Conservation (phyloP, 2,329 filamentous ascomycete species). For the Fusarium odoratissimum region DNA sequence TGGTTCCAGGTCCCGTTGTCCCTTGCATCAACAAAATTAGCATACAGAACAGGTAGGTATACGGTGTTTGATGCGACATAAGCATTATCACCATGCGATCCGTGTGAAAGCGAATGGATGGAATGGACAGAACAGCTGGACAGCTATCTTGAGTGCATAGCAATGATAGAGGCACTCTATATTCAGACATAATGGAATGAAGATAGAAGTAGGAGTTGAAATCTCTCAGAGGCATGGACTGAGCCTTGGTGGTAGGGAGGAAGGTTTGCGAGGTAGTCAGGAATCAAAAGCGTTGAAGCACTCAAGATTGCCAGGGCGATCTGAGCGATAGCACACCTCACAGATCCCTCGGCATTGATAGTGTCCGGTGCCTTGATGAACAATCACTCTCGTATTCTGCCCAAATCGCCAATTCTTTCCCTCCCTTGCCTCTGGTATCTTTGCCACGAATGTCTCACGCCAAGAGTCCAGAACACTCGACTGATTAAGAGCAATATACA, state of each 20-base stretch:
- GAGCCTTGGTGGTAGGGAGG: background rate
- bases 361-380: too few species aligned
- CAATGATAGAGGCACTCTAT: background rate
- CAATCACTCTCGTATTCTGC: background rate
- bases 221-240: fast-evolving
- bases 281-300: background rate
- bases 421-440: background rate
- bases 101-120: too few species aligned
- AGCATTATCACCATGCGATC: too few species aligned
- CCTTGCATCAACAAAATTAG: too few species aligned
- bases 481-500: background rate
- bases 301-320: too few species aligned
- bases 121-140: too few species aligned
- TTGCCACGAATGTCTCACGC: background rate
- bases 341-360: background rate
- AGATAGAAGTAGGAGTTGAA: background rate
- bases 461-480: background rate
- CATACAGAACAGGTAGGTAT: too few species aligned
- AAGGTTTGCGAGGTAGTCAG: too few species aligned
- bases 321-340: background rate
- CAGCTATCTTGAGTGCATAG: fast-evolving
- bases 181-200: background rate
- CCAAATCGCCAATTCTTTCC: background rate
- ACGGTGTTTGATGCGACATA: too few species aligned
- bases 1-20: too few species aligned